These are phyloP conservation scores for Sarcodon aspratus DNA, from an alignment of 768 basidiomycete species.

Conservation along the genomic window DNA sequence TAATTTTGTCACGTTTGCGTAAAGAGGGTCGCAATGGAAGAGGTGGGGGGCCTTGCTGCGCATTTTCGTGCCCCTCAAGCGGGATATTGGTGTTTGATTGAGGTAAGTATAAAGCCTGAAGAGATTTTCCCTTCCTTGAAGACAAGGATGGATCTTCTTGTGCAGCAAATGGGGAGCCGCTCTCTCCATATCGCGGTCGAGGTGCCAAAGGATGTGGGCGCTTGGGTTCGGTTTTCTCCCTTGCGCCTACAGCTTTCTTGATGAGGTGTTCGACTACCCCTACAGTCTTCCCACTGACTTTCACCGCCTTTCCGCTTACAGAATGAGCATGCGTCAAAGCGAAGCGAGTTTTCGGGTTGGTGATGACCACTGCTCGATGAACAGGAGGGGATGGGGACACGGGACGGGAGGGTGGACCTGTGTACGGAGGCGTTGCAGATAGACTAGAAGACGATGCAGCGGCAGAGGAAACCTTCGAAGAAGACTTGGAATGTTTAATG, in stretches of 20 bases:
- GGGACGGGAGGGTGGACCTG: conserved; percentile 14
- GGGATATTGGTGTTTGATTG: no score
- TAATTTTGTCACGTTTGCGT: conserved; percentile 32
- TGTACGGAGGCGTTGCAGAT: conserved; percentile 6
- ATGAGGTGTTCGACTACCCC: conserved; percentile 50
- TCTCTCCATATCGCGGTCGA: background rate
- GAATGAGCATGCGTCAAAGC: conserved; percentile 52
- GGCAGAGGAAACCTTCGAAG: conserved; percentile 23
- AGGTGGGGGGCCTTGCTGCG: background rate
- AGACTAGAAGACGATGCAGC: conserved; percentile 13
- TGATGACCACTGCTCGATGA: conserved; percentile 38
- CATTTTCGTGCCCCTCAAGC: background rate
- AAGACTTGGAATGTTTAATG: conserved; percentile 44
- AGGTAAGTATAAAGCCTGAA: background rate
- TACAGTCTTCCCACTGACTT: conserved; percentile 53
- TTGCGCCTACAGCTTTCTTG: conserved; percentile 39
- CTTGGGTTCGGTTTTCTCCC: conserved; percentile 15
- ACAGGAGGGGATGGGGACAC: conserved; percentile 14
- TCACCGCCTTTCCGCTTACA: conserved; percentile 53
- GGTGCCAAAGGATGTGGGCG: background rate
- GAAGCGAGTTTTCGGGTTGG: conserved; percentile 45
- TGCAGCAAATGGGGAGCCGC: background rate
- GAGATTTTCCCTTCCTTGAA: conserved; percentile 1
- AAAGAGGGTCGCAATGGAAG: conserved; percentile 12
- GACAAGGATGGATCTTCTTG: no score